Percentiles rank a stretch among this genome's conserved stretches.
Evolutionary conservation across 2,329 filamentous ascomycete genomes (phyloP).

Genomic region (Moelleriella libera): DNA sequence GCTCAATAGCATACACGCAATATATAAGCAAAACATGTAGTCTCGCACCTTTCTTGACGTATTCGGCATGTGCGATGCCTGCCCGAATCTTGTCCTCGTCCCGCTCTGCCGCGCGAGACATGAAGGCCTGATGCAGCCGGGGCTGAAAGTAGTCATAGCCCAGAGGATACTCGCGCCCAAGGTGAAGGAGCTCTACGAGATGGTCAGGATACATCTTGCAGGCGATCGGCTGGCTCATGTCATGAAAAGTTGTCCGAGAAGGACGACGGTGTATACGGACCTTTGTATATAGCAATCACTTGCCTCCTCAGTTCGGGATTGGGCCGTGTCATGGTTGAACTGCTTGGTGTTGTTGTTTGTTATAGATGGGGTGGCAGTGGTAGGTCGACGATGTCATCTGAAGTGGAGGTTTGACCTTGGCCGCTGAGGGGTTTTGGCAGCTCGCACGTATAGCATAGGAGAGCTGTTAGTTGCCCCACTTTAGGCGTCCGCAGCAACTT

Average conservation of each 20-base stretch:
- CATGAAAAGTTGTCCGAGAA: neutral
- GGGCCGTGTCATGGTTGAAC: neutral
- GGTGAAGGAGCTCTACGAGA: slow-evolving; percentile 60
- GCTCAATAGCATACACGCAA: neutral
- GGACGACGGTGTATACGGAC: neutral
- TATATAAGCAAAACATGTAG: neutral
- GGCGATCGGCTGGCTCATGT: neutral
- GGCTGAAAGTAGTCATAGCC: slow-evolving; percentile 71
- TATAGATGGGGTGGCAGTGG: too few relatives aligned
- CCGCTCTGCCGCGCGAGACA: slow-evolving; percentile 52
- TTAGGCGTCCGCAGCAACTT: too few relatives aligned
- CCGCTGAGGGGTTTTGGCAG: too few relatives aligned
- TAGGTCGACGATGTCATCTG: too few relatives aligned
- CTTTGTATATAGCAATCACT: neutral
- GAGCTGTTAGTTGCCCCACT: too few relatives aligned
- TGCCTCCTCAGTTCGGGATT: neutral
- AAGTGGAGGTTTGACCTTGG: too few relatives aligned
- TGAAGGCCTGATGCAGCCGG: slow-evolving; percentile 75
- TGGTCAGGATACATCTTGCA: neutral
- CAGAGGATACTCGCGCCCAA: slow-evolving; percentile 76
- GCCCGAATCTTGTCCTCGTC: slow-evolving; percentile 64
- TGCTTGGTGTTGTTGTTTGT: too few relatives aligned
- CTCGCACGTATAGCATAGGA: too few relatives aligned
- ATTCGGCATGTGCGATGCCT: slow-evolving; percentile 67
- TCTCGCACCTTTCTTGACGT: slow-evolving; percentile 72